Percentiles rank a stretch among this genome's conserved stretches.
Evolutionary conservation across 2,329 filamentous ascomycete species (phyloP).

Genomic region (Fusarium subtropicale): DNA sequence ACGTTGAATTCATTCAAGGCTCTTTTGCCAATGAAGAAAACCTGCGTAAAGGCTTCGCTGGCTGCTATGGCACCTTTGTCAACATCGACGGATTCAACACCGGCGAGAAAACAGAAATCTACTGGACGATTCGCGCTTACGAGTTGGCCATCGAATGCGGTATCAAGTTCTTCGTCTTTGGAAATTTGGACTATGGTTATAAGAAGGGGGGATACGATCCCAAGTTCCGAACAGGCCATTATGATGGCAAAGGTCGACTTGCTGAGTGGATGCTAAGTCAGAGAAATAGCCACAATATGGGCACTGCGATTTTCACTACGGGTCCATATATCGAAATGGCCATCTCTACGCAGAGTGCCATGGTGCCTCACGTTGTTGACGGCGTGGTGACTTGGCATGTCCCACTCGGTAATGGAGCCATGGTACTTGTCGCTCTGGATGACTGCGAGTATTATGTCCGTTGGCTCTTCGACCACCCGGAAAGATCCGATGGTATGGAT

Average conservation of each 20-base stretch:
- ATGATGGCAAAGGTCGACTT: neutral
- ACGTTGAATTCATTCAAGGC: neutral
- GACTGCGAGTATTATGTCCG: neutral
- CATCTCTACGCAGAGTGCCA: no score
- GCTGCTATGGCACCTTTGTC: neutral
- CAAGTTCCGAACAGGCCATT: neutral
- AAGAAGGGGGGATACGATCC: neutral
- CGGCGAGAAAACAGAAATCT: neutral
- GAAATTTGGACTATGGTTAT: neutral
- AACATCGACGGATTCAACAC: neutral
- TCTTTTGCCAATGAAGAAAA: neutral
- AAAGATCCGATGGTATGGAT: neutral
- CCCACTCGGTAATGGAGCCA: neutral
- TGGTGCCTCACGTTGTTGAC: neutral
- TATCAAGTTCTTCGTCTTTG: neutral
- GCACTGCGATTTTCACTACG: neutral
- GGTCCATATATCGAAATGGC: neutral
- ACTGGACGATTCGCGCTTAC: neutral
- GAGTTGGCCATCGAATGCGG: neutral
- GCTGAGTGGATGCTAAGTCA: neutral
- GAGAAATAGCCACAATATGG: neutral
- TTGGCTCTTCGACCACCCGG: neutral
- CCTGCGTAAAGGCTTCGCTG: neutral
- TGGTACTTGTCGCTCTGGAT: neutral
- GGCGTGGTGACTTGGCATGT: neutral